Evolutionary conservation across 1,139 yeast species (phyloP).

Genomic region (Blastobotrys malaysiensis): DNA sequence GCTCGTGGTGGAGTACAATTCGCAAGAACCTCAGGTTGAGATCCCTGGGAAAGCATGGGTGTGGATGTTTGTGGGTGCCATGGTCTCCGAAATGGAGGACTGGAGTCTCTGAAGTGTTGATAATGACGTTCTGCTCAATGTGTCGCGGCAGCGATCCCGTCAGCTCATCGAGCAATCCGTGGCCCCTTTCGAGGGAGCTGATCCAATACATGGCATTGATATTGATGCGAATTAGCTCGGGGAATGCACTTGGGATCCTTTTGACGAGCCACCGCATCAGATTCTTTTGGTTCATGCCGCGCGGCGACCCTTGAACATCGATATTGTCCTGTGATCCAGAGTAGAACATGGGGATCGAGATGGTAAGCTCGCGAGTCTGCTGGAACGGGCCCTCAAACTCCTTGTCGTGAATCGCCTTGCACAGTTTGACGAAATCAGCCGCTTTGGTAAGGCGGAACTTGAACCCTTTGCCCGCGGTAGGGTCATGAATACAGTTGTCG

Average conservation of each 20-base stretch:
- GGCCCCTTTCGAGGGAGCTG: background rate
- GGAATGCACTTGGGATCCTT: background rate
- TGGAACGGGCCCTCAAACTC: background rate
- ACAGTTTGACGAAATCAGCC: background rate
- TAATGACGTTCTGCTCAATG: background rate
- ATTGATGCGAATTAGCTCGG: background rate
- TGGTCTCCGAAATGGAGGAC: too few relatives aligned
- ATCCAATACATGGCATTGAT: background rate
- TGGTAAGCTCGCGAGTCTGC: background rate
- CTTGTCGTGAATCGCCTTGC: background rate
- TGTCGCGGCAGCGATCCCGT: background rate
- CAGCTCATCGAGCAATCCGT: background rate
- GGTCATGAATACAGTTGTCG: background rate
- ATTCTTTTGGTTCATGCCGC: background rate
- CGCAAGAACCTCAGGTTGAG: background rate
- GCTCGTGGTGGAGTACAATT: background rate
- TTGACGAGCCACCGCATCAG: background rate
- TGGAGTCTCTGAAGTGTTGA: background rate
- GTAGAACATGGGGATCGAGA: background rate
- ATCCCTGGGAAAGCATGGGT: background rate
- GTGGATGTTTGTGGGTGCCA: too few relatives aligned
- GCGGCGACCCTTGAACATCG: background rate
- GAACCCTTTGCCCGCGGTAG: background rate
- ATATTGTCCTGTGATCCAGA: background rate
- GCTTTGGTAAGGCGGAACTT: conserved; percentile 1